Base-by-base conservation (phyloP, 2,329 filamentous ascomycete genomes). In the Pyrenophora graminea region DNA sequence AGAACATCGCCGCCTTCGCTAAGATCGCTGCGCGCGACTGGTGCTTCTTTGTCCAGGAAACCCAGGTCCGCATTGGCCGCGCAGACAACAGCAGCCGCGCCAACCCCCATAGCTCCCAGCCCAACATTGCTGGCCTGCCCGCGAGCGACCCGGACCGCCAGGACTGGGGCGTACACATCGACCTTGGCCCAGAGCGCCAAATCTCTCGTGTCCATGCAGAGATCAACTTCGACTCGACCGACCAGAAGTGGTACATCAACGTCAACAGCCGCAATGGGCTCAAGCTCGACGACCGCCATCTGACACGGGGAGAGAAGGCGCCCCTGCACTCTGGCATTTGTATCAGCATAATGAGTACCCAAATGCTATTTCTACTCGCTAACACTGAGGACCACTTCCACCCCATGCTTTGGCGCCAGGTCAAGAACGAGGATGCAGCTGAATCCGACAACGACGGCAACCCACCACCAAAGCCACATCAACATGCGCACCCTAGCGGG, bases 331-430 rank as follows among this genome's bases (percentile, higher is more conserved):
- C 92, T 64, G 94, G 94, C 51, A 87, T 93, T 70, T 90, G 97
- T 37, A 87, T 99, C 51, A 91, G 96, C 68, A 90, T 97, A 67
- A 89, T 88, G 63, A 90, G 90, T 45, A 89, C 94, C 1, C 93
- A 99, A 77, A 99, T 99, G 94, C 93, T 97, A 80, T 99, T 99
- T 74, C 90, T 97, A 40, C 84, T 96, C n/a, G 93, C 94, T 0
- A 85, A 85, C 19, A 87, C 89, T 48, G 83, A 84, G 19, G 80
- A 91, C 21, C 80, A 83, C 39, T 86, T 95, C 53, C 84, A 89
- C 66, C 81, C 81, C 18, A 83, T 77, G 64, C 91, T 88, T 67
- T 81, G 89, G 83, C 67, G 70, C 36, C 71, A 89, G 61, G 85
- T 89, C 10, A 71, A 66, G 50, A 69, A 61, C 43, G 67, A 69